These are phyloP conservation scores for Neospermospora avenae DNA, from an alignment of 2,329 filamentous ascomycete species.

Conservation along the genomic window DNA sequence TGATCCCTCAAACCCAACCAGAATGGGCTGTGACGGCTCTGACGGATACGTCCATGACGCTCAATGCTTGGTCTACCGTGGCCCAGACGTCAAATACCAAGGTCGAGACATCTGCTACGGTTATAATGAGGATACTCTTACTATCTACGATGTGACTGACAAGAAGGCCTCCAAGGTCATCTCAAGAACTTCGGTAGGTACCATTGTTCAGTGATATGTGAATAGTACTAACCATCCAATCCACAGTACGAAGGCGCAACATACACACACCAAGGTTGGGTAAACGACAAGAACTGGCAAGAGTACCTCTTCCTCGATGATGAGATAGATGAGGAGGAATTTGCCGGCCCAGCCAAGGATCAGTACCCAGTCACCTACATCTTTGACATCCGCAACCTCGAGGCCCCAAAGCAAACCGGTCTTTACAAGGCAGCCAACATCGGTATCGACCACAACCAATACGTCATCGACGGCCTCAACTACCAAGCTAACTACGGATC, in stretches of 20 bases:
- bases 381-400: constrained; percentile 43
- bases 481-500: constrained; percentile 50
- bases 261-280: constrained; percentile 49
- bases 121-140: constrained; percentile 38
- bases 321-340: constrained; percentile 42
- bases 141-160: constrained; percentile 44
- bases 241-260: constrained; percentile 44
- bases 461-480: constrained; percentile 40
- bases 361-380: constrained; percentile 49
- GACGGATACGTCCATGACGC: constrained; percentile 43
- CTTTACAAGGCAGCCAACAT: constrained; percentile 39
- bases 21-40: constrained; percentile 44
- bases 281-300: constrained; percentile 15
- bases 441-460: constrained; percentile 47
- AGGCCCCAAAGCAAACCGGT: constrained; percentile 41
- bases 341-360: constrained; percentile 40
- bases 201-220: not conserved
- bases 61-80: constrained; percentile 37
- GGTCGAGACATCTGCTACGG: constrained; percentile 25
- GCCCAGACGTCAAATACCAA: constrained; percentile 23
- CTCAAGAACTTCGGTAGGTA: constrained; percentile 39
- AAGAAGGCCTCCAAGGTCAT: constrained; percentile 38
- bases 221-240: not conserved
- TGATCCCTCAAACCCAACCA: constrained; percentile 44
- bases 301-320: constrained; percentile 18